Evolutionary conservation across 164 flowering plant genomes (phyloP), one percentile per base, ranked within the genome.

Genomic region (Stephania yunnanensis): DNA sequence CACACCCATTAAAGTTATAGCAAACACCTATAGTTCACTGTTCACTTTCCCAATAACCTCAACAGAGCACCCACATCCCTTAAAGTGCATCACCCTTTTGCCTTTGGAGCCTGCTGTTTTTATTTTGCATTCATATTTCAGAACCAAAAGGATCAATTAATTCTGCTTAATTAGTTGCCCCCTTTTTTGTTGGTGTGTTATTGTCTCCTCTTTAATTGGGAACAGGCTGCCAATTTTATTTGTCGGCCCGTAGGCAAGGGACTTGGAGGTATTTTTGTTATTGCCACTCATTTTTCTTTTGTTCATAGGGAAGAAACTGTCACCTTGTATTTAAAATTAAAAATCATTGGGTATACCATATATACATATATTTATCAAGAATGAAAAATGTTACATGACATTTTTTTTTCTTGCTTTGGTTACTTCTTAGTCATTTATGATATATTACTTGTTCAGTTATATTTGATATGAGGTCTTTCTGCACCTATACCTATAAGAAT

Each of bases 1-100:
- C 82, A 70, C 82, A 70, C 73, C 80, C 79, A 22, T 69, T 46
- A 79, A 78, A 78, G 78, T 55, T 53, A 78, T 67, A 81, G 76
- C 80, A 81, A 78, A 69, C 83, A 69, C 81, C 45, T 79, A 75
- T 69, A 79, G 77, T 79, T 80, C 69, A 67, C 78, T 77, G 64
- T 75, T 20, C 52, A 31, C 77, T 69, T 76, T 78, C 77, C 58
- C 42, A 87, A 85, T 85, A 85, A 87, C 81, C 73, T 53, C 88
- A 13, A n/a, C 29, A 70, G 72, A 20, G 42, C 30, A 46, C 69
- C 2, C 50, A 12, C 72, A 70, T 77, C 17, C 30, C 46, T 73
- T 70, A 77, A 75, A 75, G 30, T 70, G 72, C 72, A 71, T 77
- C 72, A 71, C 75, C 67, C 36, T 72, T 69, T 70, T 63, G 61